phyloP scores from a whole-genome alignment of 768 basidiomycete genomes.

The Suillus alpinus region DNA sequence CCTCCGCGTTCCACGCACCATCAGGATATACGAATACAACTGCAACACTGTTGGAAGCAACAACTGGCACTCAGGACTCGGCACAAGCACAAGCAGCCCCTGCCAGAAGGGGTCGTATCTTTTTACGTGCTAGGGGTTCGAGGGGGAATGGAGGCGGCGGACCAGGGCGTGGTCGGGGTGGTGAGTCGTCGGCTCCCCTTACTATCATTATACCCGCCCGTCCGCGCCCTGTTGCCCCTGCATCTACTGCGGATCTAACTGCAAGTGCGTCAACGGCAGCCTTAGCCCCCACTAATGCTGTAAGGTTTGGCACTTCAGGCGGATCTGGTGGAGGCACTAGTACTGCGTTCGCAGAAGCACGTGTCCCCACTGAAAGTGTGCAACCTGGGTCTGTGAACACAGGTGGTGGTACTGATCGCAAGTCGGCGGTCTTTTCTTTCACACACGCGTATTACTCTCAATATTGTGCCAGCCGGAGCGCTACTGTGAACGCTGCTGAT shows the following conservation, averaged over 20 bases:
- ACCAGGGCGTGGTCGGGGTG: background rate
- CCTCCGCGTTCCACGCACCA: background rate
- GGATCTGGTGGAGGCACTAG: background rate
- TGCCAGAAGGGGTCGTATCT: background rate
- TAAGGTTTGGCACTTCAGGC: background rate
- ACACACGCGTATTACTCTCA: background rate
- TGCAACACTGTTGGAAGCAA: background rate
- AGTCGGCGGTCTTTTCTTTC: background rate
- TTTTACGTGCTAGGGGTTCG: background rate
- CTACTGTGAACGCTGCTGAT: background rate
- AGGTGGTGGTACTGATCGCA: background rate
- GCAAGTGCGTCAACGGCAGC: background rate
- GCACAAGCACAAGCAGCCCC: background rate
- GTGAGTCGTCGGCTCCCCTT: background rate
- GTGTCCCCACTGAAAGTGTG: background rate
- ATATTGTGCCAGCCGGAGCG: background rate
- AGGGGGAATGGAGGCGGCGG: background rate
- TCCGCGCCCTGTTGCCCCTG: background rate
- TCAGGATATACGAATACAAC: background rate
- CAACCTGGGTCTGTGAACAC: background rate
- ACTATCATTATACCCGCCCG: background rate
- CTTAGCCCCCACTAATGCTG: background rate
- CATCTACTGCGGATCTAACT: no score
- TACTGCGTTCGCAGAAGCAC: no score
- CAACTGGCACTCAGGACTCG: background rate